Evolutionary conservation across 1,139 yeast genomes (phyloP).

Genomic region (Hemisphaericaspora subhashii): DNA sequence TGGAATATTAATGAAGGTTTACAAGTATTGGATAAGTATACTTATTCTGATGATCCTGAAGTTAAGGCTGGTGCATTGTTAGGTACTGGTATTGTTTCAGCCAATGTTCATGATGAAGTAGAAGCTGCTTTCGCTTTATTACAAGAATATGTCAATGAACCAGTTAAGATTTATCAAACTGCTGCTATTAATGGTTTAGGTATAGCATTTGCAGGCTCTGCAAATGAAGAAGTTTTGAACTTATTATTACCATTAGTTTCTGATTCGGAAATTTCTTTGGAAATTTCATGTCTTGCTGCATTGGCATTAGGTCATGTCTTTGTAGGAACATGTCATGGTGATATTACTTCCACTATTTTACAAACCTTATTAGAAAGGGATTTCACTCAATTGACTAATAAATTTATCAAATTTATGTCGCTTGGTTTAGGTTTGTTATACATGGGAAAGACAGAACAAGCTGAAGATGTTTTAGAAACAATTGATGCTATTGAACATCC

Average conservation of each 20-base stretch:
- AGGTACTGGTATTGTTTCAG: constrained; percentile 93
- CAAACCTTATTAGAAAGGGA: constrained; percentile 90
- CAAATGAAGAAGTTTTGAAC: constrained; percentile 79
- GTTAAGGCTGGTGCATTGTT: constrained; percentile 95
- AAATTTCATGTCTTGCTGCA: constrained; percentile 83
- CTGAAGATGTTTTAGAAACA: constrained; percentile 92
- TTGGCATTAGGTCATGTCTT: constrained; percentile 91
- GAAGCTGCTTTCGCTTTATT: constrained; percentile 87
- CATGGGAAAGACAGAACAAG: constrained; percentile 93
- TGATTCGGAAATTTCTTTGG: constrained; percentile 74
- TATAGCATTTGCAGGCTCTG: constrained; percentile 92
- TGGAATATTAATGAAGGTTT: constrained; percentile 93
- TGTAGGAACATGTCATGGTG: constrained; percentile 96
- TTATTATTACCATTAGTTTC: constrained; percentile 82
- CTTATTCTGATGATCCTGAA: constrained; percentile 83
- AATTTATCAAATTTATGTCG: constrained; percentile 88
- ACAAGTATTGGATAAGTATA: constrained; percentile 83
- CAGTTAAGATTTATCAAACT: constrained; percentile 57
- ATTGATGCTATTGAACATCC: constrained; percentile 96
- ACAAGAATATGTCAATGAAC: constrained; percentile 70
- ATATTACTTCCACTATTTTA: constrained; percentile 83
- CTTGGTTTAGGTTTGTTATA: constrained; percentile 89
- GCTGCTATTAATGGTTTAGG: constrained; percentile 92
- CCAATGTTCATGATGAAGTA: constrained; percentile 94
- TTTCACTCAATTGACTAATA: constrained; percentile 70